Percentiles rank a stretch among this genome's conserved stretches.
Conservation (phyloP, 2,329 filamentous ascomycete species). For the Penicillium hordei region DNA sequence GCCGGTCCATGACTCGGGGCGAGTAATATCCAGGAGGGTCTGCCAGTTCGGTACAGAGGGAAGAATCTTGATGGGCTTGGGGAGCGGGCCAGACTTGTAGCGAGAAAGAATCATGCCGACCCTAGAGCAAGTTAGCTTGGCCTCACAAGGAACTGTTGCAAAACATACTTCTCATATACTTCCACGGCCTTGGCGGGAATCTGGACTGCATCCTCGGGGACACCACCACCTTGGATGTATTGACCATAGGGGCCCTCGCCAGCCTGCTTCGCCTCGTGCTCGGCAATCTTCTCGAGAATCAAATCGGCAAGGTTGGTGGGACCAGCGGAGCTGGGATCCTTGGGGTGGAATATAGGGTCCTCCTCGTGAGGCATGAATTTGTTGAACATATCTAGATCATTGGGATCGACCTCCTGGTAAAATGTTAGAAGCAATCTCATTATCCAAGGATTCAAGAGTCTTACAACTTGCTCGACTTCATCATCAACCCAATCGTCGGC, state of each 20-base stretch:
- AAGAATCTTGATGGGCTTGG: constrained; percentile 96
- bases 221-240: constrained; percentile 53
- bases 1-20: constrained; percentile 73
- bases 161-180: constrained; percentile 79
- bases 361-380: constrained; percentile 80
- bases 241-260: constrained; percentile 37
- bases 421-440: constrained; percentile 12
- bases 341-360: constrained; percentile 69
- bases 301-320: constrained; percentile 84
- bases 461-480: constrained; percentile 52
- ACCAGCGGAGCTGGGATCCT: constrained; percentile 46
- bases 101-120: constrained; percentile 84
- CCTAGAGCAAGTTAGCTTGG: constrained; percentile 45
- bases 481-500: constrained; percentile 74
- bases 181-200: constrained; percentile 89
- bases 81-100: constrained; percentile 94
- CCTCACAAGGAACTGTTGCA: background rate
- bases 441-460: constrained; percentile 11
- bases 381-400: constrained; percentile 86
- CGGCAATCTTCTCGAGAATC: constrained; percentile 91
- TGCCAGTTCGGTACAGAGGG: constrained; percentile 92
- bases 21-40: constrained; percentile 79
- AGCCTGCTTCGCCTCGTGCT: constrained; percentile 72
- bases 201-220: constrained; percentile 77
- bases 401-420: constrained; percentile 73